Evolutionary conservation across 495 filamentous ascomycete genomes (phyloP), one percentile per base, ranked within the genome.

Genomic region (Choiromyces venosus): DNA sequence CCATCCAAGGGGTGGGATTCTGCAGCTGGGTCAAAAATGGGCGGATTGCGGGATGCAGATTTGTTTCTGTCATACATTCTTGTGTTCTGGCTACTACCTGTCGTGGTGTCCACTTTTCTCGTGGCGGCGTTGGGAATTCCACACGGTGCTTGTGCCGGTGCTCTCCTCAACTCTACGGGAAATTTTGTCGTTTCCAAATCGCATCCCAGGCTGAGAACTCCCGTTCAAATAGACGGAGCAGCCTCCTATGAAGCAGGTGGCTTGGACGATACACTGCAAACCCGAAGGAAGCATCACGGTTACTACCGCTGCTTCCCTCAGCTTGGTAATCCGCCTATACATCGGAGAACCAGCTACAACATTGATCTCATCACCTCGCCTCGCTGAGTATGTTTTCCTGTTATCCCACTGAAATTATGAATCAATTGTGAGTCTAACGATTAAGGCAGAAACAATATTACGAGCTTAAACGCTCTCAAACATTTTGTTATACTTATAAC

Each of bases 401-500:
- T 61, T 0, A 29, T 61, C 25, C 52, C 25, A 61, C 52, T 61
- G 10, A 29, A 29, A 16, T 29, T 29, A 4, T 61, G 0, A 29
- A 16, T 61, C n/a, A 10, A 29, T 29, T 61, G n/a, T 61, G 52
- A 61, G 52, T 29, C 52, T 61, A 29, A 61, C n/a, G 25, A 61
- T 61, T 61, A 29, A 29, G 52, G 52, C n/a, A 61, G 52, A 61
- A 29, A 29, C 25, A 3, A n/a, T 61, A 9, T 10, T 61, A 29
- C 52, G 52, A 61, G 52, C 52, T n/a, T 29, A 29, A 61, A 29
- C 29, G 52, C 52, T 61, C 52, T 61, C 3, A 61, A 61, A 61
- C 52, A 61, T 61, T 61, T 14, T 61, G 52, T 61, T 61, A 61
- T 56, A 61, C 52, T 12, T 61, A 61, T 61, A 61, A 61, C 52